A percentile compares a stretch with the other conserved stretches of the same genome.
Evolutionary conservation across 2,329 filamentous ascomycete species (phyloP).

Genomic region (Emericellopsis cladophorae): DNA sequence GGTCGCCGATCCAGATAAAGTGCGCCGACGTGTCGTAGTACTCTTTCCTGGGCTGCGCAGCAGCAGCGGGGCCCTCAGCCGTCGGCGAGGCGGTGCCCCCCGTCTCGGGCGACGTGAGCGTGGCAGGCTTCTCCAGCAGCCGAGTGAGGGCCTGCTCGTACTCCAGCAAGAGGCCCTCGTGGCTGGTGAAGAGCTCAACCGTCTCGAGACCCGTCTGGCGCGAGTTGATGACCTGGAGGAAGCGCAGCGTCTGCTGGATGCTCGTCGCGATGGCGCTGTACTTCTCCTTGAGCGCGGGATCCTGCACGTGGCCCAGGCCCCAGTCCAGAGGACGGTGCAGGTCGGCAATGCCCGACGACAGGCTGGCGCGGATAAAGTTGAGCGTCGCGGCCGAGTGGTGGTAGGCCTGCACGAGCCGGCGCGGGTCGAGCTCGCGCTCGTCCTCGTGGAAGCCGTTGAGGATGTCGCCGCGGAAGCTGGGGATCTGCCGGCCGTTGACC

Average conservation of each 20-base stretch:
- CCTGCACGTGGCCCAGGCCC: slow-evolving; percentile 82
- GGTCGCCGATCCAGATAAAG: slow-evolving; percentile 97
- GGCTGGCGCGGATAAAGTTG: slow-evolving; percentile 78
- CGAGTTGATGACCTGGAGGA: slow-evolving; percentile 89
- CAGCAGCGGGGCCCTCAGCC: slow-evolving; percentile 8
- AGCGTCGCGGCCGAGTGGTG: slow-evolving; percentile 90
- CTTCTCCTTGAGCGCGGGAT: slow-evolving; percentile 70
- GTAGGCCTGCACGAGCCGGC: slow-evolving; percentile 76
- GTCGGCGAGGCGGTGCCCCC: slow-evolving; percentile 16
- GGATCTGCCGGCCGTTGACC: slow-evolving; percentile 66
- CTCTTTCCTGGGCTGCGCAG: slow-evolving; percentile 29
- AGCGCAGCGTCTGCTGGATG: slow-evolving; percentile 81
- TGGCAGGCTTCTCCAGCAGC: slow-evolving; percentile 55
- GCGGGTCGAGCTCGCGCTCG: slow-evolving; percentile 71
- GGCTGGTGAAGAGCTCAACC: slow-evolving; percentile 88
- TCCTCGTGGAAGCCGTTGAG: slow-evolving; percentile 74
- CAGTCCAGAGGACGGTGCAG: slow-evolving; percentile 89
- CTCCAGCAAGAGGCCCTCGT: slow-evolving; percentile 86
- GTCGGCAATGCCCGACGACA: slow-evolving; percentile 84
- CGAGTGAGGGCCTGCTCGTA: slow-evolving; percentile 87
- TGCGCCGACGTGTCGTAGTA: slow-evolving; percentile 94
- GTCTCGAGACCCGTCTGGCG: slow-evolving; percentile 75
- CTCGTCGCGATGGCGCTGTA: slow-evolving; percentile 77
- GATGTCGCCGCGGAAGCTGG: slow-evolving; percentile 90
- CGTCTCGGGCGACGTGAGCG: slow-evolving; percentile 18